phyloP scores from a whole-genome alignment of 495 filamentous ascomycete genomes.

The Acidiella bohemica region DNA sequence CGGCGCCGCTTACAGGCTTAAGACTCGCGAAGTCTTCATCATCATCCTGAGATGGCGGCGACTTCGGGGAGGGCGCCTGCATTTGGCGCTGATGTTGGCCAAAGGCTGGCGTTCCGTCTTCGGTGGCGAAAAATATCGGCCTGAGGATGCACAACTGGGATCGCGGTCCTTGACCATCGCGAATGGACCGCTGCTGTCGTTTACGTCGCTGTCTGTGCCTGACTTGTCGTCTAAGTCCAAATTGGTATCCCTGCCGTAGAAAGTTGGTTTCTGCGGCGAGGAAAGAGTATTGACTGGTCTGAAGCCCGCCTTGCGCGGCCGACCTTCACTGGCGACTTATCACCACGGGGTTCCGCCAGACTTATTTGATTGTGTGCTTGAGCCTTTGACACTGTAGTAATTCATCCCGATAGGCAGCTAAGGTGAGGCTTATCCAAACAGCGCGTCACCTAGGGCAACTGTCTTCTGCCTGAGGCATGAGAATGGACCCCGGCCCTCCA shows the following conservation, averaged over 20 bases:
- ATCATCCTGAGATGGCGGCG: slow-evolving; percentile 10
- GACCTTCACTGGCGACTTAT: too few relatives aligned
- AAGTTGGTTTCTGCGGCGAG: slow-evolving; percentile 23
- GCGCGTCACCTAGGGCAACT: too few relatives aligned
- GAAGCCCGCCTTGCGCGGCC: slow-evolving; percentile 8
- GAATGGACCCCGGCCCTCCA: too few relatives aligned
- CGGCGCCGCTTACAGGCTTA: slow-evolving; percentile 25
- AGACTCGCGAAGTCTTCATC: slow-evolving; percentile 8
- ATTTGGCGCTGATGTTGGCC: slow-evolving; percentile 25
- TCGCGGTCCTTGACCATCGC: slow-evolving; percentile 21
- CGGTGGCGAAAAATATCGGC: slow-evolving; percentile 7
- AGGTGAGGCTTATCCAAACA: too few relatives aligned
- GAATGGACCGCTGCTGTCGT: background rate
- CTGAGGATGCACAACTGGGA: slow-evolving; percentile 8
- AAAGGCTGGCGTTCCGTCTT: slow-evolving; percentile 11
- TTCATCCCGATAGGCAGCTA: too few relatives aligned
- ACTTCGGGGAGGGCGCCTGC: slow-evolving; percentile 18
- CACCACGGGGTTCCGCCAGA: too few relatives aligned
- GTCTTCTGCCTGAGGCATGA: too few relatives aligned
- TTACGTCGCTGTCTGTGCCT: background rate
- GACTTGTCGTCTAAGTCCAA: background rate
- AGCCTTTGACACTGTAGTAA: too few relatives aligned
- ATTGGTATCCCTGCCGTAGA: slow-evolving; percentile 2
- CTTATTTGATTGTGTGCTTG: too few relatives aligned
- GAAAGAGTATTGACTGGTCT: slow-evolving; percentile 23